A percentile compares a stretch with the other conserved stretches of the same genome.
phyloP scores from a whole-genome alignment of 2,329 filamentous ascomycete genomes.

The Blastomyces parvus region DNA sequence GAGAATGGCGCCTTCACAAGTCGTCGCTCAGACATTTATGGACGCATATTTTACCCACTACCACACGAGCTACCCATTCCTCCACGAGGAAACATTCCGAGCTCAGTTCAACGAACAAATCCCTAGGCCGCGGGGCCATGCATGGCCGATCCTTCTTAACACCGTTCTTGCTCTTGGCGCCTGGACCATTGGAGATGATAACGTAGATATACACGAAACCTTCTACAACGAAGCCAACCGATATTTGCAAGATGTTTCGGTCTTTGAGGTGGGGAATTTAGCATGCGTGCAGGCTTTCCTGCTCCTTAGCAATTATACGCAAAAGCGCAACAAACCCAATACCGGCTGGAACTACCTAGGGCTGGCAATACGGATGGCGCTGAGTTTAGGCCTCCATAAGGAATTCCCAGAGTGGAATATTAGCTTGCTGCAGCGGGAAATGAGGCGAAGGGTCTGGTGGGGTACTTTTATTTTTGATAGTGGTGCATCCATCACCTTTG shows the following conservation, averaged over 20 bases:
- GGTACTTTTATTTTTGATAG: slow-evolving; percentile 40
- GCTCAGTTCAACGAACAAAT: slow-evolving; percentile 39
- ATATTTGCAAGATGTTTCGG: slow-evolving; percentile 36
- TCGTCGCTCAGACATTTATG: slow-evolving; percentile 34
- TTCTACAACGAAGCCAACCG: slow-evolving; percentile 41
- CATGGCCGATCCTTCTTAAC: slow-evolving; percentile 40
- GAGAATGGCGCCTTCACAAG: slow-evolving; percentile 29
- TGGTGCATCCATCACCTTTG: slow-evolving; percentile 44
- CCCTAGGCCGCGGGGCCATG: slow-evolving; percentile 33
- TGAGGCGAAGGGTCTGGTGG: slow-evolving; percentile 36
- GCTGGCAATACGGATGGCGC: slow-evolving; percentile 41
- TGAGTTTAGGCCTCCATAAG: slow-evolving; percentile 43
- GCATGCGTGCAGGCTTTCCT: slow-evolving; percentile 41
- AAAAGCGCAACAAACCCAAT: slow-evolving; percentile 45
- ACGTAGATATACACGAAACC: slow-evolving; percentile 29
- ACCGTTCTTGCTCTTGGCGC: slow-evolving; percentile 39
- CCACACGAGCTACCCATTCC: slow-evolving; percentile 39
- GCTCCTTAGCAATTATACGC: slow-evolving; percentile 42
- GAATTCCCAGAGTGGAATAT: slow-evolving; percentile 42
- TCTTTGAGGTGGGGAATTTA: slow-evolving; percentile 43
- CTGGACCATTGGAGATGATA: slow-evolving; percentile 35
- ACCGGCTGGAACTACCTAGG: slow-evolving; percentile 43
- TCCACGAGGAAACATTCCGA: slow-evolving; percentile 41
- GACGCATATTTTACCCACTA: slow-evolving; percentile 42
- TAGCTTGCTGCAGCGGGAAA: slow-evolving; percentile 34